Base-by-base conservation (phyloP, 2,329 filamentous ascomycete genomes). In the Cladosporium austrohemisphaericum region DNA sequence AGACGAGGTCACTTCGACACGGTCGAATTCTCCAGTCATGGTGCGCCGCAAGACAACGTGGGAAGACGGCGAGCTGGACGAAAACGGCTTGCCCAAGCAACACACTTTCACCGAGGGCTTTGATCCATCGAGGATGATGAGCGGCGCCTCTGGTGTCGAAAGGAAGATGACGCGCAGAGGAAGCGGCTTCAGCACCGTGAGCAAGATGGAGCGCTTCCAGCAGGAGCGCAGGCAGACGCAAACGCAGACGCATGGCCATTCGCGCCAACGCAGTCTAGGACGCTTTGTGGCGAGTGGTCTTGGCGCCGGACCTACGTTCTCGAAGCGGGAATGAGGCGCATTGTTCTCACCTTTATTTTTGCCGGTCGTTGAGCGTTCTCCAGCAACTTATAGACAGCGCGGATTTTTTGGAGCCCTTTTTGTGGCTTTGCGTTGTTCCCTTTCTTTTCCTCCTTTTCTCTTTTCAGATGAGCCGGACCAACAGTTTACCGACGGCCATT, bases 291-390 rank as follows among this genome's bases (percentile, higher is more conserved):
- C 53, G 11, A 52, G 61, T 11, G 61, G 56, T 1, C 37, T 65
- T 31, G 52, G 50, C 45, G 60, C 62, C 37, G 61, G 61, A 3
- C 62, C 62, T 26, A 63, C 58, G n/a, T 52, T 53, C 26, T 52
- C 55, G 19, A 63, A 63, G 55, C 50, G 55, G 19, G 59, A 60
- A 26, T 60, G n/a, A n/a, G n/a, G n/a, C n/a, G n/a, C n/a, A n/a
- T n/a, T n/a, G n/a, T n/a, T n/a, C n/a, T n/a, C n/a, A n/a, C n/a
- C n/a, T n/a, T n/a, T n/a, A n/a, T n/a, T n/a, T n/a, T n/a, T n/a
- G n/a, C n/a, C n/a, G n/a, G n/a, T n/a, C n/a, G n/a, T n/a, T n/a
- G n/a, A n/a, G n/a, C n/a, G n/a, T n/a, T n/a, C n/a, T n/a, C n/a
- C n/a, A n/a, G n/a, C n/a, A n/a, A n/a, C n/a, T 31, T 9, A 31